Percentiles rank a stretch among this genome's conserved stretches.
Evolutionary conservation across 169 alveolate genomes (phyloP).

Genomic region (Eimeria sp.): DNA sequence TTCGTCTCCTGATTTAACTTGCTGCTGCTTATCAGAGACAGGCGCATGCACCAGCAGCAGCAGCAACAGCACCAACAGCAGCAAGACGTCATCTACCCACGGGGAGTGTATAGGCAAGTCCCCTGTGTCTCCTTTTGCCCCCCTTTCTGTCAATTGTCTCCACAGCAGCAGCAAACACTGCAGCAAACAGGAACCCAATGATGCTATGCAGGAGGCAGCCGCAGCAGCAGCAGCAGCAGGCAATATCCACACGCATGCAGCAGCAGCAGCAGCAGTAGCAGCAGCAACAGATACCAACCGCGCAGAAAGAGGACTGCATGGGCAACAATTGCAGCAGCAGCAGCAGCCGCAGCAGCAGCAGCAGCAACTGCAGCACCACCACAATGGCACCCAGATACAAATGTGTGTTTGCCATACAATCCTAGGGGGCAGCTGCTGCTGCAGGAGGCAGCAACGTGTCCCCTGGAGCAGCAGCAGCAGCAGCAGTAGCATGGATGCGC

Average conservation of each 20-base stretch:
- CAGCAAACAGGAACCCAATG: neutral
- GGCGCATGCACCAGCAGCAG: neutral
- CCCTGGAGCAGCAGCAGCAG: constrained; percentile 53
- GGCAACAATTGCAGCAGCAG: neutral
- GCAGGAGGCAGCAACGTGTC: constrained; percentile 26
- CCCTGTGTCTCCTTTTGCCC: constrained; percentile 15
- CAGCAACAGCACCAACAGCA: too few relatives aligned
- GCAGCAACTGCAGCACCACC: constrained; percentile 31
- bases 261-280: neutral
- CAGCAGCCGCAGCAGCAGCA: constrained; percentile 15
- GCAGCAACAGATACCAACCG: neutral
- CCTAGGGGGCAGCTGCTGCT: constrained; percentile 49
- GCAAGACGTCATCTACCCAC: too few relatives aligned
- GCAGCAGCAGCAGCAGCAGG: neutral
- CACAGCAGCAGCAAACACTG: neutral
- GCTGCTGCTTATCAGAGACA: neutral
- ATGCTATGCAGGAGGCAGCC: neutral
- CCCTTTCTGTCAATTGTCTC: neutral
- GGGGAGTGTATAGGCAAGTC: constrained; percentile 27
- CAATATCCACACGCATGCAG: neutral
- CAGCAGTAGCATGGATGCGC: neutral
- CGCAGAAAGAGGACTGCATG: neutral
- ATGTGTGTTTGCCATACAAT: neutral
- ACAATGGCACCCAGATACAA: neutral
- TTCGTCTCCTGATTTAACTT: neutral